Conservation (phyloP, 495 filamentous ascomycete genomes). For the Chlorociboria aeruginascens region DNA sequence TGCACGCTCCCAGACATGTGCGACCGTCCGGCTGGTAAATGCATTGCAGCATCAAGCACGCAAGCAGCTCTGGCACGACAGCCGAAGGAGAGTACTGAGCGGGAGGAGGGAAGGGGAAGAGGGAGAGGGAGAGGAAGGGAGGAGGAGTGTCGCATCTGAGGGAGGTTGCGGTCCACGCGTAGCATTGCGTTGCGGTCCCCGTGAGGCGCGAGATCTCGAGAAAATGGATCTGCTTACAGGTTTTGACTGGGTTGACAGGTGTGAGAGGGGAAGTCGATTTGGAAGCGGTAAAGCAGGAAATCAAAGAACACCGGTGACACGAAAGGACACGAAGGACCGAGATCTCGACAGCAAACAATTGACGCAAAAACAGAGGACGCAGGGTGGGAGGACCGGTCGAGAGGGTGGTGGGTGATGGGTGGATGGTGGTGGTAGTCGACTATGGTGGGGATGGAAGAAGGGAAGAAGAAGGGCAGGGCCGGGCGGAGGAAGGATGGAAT, state of each 20-base stretch:
- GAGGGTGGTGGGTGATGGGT: constrained; percentile 9
- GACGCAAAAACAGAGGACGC: constrained; percentile 15
- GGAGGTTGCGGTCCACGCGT: constrained; percentile 16
- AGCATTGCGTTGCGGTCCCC: constrained; percentile 15
- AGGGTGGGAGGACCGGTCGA: constrained; percentile 5
- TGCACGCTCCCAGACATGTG: constrained; percentile 12
- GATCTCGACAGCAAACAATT: constrained; percentile 21
- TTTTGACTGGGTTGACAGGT: constrained; percentile 13
- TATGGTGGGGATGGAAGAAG: neutral
- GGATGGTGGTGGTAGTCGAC: constrained; percentile 13
- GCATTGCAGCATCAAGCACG: constrained; percentile 1
- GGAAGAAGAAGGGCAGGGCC: neutral
- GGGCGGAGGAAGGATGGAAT: too few species aligned
- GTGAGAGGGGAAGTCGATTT: constrained; percentile 14
- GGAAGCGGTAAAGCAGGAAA: constrained; percentile 17
- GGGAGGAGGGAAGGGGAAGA: too few species aligned
- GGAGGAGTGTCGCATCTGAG: constrained; percentile 8
- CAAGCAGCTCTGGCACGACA: neutral
- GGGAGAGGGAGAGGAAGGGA: too few species aligned
- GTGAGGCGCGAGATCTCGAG: constrained; percentile 17
- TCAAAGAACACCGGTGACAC: constrained; percentile 18
- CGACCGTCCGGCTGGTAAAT: constrained; percentile 2
- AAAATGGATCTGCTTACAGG: constrained; percentile 16
- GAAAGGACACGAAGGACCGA: constrained; percentile 21
- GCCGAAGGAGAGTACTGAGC: constrained; percentile 1